Evolutionary conservation across 768 basidiomycete genomes (phyloP).

Genomic region (Clavulina sp.): DNA sequence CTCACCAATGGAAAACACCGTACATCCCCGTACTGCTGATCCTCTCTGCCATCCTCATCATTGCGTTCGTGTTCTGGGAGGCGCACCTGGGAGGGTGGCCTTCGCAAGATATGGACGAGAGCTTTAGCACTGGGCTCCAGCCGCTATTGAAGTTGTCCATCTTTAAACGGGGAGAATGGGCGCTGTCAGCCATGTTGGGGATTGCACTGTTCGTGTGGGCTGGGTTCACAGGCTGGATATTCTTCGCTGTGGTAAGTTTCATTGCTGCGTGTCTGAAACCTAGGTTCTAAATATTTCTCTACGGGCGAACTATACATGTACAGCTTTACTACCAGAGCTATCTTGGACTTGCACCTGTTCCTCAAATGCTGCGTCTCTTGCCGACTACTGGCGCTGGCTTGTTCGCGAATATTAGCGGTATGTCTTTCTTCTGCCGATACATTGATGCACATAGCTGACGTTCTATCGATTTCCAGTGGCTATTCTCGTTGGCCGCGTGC

Average conservation of each 20-base stretch:
- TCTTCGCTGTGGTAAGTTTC: neutral
- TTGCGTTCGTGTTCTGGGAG: constrained; percentile 49
- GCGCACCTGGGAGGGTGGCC: constrained; percentile 30
- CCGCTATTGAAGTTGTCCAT: constrained; percentile 48
- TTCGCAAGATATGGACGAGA: too few relatives aligned
- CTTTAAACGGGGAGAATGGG: constrained; percentile 43
- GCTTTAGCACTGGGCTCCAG: constrained; percentile 26
- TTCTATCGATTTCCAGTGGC: constrained; percentile 21
- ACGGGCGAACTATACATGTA: neutral
- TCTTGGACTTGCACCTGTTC: constrained; percentile 31
- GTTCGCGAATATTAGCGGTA: constrained; percentile 44
- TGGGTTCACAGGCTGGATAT: constrained; percentile 20
- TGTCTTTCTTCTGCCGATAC: constrained; percentile 39
- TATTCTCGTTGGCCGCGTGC: neutral
- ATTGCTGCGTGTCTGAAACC: constrained; percentile 12
- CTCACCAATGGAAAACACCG: constrained; percentile 38
- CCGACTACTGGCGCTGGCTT: constrained; percentile 56
- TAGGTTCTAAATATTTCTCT: neutral
- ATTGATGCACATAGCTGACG: constrained; percentile 36
- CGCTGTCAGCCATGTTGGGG: constrained; percentile 39
- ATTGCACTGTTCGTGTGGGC: constrained; percentile 48
- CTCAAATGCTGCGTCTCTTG: constrained; percentile 38
- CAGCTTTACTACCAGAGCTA: constrained; percentile 43
- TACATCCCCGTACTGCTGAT: constrained; percentile 57
- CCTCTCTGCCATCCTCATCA: constrained; percentile 40